Evolutionary conservation across 164 flowering plant genomes (phyloP).

Genomic region (Litsea cubeba): DNA sequence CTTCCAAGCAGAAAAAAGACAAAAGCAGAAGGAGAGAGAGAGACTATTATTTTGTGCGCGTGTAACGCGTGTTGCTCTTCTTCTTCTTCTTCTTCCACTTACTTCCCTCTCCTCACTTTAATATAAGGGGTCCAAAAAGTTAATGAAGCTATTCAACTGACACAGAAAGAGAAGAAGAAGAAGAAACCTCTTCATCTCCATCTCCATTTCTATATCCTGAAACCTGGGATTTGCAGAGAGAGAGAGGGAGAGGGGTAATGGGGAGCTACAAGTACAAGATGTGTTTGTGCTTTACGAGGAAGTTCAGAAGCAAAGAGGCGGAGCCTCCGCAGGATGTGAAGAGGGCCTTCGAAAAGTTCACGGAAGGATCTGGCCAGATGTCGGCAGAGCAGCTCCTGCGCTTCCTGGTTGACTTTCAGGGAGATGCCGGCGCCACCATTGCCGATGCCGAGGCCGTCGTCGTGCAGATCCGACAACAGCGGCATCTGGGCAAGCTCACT

Average conservation of each 20-base stretch:
- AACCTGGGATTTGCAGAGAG: background rate
- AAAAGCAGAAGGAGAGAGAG: too few relatives aligned
- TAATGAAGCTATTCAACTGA: too few relatives aligned
- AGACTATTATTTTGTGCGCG: too few relatives aligned
- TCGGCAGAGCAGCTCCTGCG: slow-evolving; percentile 48
- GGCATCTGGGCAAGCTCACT: slow-evolving; percentile 22
- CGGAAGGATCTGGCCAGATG: slow-evolving; percentile 43
- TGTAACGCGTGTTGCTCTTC: too few relatives aligned
- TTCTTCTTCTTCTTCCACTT: too few relatives aligned
- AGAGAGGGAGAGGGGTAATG: slow-evolving; percentile 14
- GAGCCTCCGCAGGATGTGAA: slow-evolving; percentile 66
- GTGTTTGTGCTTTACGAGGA: slow-evolving; percentile 65
- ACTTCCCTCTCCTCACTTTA: too few relatives aligned
- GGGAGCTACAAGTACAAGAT: slow-evolving; percentile 75
- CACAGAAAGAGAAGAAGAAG: too few relatives aligned
- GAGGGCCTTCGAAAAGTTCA: slow-evolving; percentile 35
- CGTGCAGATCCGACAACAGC: slow-evolving; percentile 26
- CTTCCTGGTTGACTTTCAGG: slow-evolving; percentile 65
- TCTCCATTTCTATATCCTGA: background rate
- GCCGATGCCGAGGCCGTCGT: slow-evolving; percentile 43
- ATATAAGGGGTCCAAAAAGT: too few relatives aligned
- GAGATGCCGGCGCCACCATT: slow-evolving; percentile 28
- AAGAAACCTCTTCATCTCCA: too few relatives aligned
- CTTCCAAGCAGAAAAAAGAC: too few relatives aligned
- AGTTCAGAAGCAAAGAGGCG: slow-evolving; percentile 54